Percentiles rank a stretch among this genome's conserved stretches.
Evolutionary conservation across 2,329 filamentous ascomycete genomes (phyloP).

Genomic region (Ascochyta viciae-villosae): DNA sequence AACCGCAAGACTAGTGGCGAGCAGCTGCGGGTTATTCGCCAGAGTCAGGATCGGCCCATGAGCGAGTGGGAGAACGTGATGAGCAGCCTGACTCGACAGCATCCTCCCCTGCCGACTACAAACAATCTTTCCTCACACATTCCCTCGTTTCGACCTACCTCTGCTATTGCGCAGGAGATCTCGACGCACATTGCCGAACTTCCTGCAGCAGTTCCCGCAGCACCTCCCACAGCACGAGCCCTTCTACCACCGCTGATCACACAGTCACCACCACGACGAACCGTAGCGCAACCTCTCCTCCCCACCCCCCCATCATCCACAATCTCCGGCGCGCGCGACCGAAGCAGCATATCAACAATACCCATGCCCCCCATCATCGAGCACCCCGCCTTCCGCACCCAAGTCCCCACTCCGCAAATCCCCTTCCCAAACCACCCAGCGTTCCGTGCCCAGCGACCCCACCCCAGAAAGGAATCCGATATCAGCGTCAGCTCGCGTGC

Average conservation of each 20-base stretch:
- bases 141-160: constrained; percentile 32
- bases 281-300: constrained; percentile 39
- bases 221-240: constrained; percentile 6
- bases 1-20: constrained; percentile 47
- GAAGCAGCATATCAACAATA: constrained; percentile 34
- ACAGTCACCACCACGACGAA: constrained; percentile 29
- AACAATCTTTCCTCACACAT: constrained; percentile 43
- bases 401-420: constrained; percentile 11
- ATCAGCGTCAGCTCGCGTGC: constrained; percentile 5
- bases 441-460: constrained; percentile 1
- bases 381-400: constrained; percentile 23
- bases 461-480: constrained; percentile 1
- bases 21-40: constrained; percentile 43
- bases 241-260: constrained; percentile 21
- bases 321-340: constrained; percentile 31
- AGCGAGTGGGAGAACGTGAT: constrained; percentile 50
- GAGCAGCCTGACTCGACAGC: constrained; percentile 35
- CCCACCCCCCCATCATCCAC: constrained; percentile 41
- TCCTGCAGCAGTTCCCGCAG: constrained; percentile 15
- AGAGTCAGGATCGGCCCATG: constrained; percentile 52
- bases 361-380: constrained; percentile 44
- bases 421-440: constrained; percentile 23
- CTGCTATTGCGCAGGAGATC: constrained; percentile 28
- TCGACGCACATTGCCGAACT: constrained; percentile 30
- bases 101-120: constrained; percentile 22